A percentile compares a stretch with the other conserved stretches of the same genome.
Conservation (phyloP, 768 basidiomycete species). For the Calocybe cyanea region DNA sequence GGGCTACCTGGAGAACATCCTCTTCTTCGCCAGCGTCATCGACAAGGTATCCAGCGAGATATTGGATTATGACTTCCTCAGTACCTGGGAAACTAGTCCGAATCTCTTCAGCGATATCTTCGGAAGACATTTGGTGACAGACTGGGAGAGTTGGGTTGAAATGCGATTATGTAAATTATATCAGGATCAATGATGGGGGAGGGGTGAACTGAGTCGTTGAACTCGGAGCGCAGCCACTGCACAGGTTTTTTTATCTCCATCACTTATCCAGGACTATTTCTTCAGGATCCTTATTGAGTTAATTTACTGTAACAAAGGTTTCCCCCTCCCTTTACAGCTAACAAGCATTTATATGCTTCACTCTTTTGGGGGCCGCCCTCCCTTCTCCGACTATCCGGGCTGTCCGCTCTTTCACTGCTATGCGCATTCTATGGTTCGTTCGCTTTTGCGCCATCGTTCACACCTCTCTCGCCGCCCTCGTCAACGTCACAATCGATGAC, state of each 20-base stretch:
- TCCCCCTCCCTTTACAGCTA: not conserved
- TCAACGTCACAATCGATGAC: slow-evolving; percentile 42
- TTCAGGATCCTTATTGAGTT: too few species aligned
- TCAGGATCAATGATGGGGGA: slow-evolving; percentile 8
- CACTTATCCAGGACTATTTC: not conserved
- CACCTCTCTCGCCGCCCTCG: slow-evolving; percentile 11
- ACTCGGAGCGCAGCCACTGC: not conserved
- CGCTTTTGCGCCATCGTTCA: slow-evolving; percentile 7
- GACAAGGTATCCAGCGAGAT: slow-evolving; percentile 82
- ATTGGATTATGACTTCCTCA: slow-evolving; percentile 83
- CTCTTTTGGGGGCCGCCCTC: not conserved
- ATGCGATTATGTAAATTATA: not conserved
- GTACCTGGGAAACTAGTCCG: slow-evolving; percentile 66
- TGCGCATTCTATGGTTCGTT: slow-evolving; percentile 10
- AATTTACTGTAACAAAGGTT: too few species aligned
- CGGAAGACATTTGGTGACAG: slow-evolving; percentile 68
- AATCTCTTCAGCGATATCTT: slow-evolving; percentile 79
- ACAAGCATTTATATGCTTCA: slow-evolving; percentile 1
- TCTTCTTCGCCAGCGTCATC: slow-evolving; percentile 89
- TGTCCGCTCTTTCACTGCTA: slow-evolving; percentile 14
- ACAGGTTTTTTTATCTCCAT: slow-evolving; percentile 6
- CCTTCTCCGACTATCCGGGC: slow-evolving; percentile 1
- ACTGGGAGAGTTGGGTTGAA: not conserved
- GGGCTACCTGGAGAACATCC: slow-evolving; percentile 75
- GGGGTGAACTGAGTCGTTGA: not conserved